Conservation (phyloP, 257 asterid genomes). For the Rubia yunnanensis region DNA sequence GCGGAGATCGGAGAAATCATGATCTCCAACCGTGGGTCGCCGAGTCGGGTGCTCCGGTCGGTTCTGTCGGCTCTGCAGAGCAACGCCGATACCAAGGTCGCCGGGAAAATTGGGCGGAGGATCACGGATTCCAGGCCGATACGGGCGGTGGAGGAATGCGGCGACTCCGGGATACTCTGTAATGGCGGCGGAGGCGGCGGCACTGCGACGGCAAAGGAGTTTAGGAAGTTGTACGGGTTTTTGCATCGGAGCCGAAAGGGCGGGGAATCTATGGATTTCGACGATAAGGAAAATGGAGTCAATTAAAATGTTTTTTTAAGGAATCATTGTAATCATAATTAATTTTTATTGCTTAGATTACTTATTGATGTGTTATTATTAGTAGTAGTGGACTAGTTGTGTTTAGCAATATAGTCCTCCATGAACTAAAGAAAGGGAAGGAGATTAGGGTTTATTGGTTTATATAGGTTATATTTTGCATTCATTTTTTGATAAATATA, state of each 20-base stretch:
- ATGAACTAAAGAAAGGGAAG: not conserved
- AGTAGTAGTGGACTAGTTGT: not conserved
- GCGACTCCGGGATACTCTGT: constrained; percentile 29
- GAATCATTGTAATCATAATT: no score
- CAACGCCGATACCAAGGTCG: constrained; percentile 25
- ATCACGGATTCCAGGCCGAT: constrained; percentile 39
- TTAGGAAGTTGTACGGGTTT: constrained; percentile 58
- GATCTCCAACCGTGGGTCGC: constrained; percentile 81
- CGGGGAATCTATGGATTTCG: constrained; percentile 42
- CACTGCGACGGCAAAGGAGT: constrained; percentile 47
- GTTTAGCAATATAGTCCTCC: not conserved
- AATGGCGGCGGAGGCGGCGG: constrained; percentile 27
- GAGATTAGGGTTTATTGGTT: not conserved
- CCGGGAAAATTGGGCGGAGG: constrained; percentile 35
- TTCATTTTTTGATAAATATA: not conserved
- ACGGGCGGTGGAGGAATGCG: constrained; percentile 31
- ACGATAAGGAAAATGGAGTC: constrained; percentile 25
- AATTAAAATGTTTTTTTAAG: not conserved
- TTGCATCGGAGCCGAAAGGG: constrained; percentile 50
- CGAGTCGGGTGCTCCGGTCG: constrained; percentile 71
- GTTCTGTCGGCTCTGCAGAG: constrained; percentile 70
- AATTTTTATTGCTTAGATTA: not conserved
- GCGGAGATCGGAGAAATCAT: constrained; percentile 80
- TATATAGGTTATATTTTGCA: not conserved
- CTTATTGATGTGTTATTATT: not conserved